Base-by-base conservation (phyloP, 2,329 filamentous ascomycete genomes). In the Microcyclosporella mali region DNA sequence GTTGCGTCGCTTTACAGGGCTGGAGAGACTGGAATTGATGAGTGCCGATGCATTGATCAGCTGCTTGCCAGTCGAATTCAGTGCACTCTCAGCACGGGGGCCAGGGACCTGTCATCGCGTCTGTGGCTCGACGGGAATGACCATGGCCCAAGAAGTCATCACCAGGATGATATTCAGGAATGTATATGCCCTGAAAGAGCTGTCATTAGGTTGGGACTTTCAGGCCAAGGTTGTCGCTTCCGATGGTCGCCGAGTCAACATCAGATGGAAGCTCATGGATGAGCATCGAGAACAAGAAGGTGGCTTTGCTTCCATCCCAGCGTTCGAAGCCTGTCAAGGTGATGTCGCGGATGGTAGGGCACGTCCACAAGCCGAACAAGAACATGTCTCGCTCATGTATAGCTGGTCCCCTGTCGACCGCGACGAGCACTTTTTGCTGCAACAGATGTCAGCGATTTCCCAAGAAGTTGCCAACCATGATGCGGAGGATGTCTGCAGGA, bases 261-360 rank as follows among this genome's bases (percentile, higher is more conserved):
- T 43, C 16, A 28, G 18, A 28, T 43, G 40, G 40, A 27, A 37
- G 33, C 15, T 29, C 15, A 43, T 25, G 8, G 28, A 21, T 27
- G 15, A 16, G 14, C 15, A n/a, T 14, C 33, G n/a, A 34, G 21
- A 2, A 25, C 15, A 40, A 21, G 29, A 18, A 33, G 14, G 30
- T 34, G 31, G 39, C 29, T 8, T 34, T 27, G 14, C 14, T 33
- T 16, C 17, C 33, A 32, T 32, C n/a, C 12, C 30, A 14, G 30
- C 30, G 12, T 6, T 32, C 6, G 38, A 8, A n/a, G 15, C 16
- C 29, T 14, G 27, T 33, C 28, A 14, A 8, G 18, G 2, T 18
- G 25, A 19, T 34, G 4, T 14, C n/a, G n/a, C 15, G n/a, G 32
- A 18, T n/a, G 16, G 11, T 10, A n/a, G 21, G 12, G 30, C 15